These are phyloP conservation scores for Linaria vulgaris DNA, from an alignment of 257 asterid genomes.

Conservation along the genomic window DNA sequence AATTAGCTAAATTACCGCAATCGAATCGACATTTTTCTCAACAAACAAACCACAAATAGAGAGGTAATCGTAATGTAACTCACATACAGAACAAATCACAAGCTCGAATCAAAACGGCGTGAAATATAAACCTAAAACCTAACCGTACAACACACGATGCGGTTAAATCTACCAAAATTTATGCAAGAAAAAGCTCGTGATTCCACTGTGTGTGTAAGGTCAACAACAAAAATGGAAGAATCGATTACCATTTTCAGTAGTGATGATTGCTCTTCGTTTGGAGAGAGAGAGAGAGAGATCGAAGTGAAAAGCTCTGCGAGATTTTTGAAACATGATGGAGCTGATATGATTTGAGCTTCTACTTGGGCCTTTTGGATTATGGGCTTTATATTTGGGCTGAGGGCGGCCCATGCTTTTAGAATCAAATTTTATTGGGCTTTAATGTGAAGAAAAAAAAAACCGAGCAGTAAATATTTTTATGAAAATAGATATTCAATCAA, in stretches of 20 bases:
- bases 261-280: conserved; percentile 11
- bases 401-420: too few species aligned
- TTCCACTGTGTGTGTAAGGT: not conserved
- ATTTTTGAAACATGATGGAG: conserved; percentile 14
- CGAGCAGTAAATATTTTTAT: too few species aligned
- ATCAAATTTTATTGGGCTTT: too few species aligned
- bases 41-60: too few species aligned
- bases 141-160: not conserved
- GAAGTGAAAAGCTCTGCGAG: conserved; percentile 13
- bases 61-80: too few species aligned
- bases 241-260: conserved; percentile 24
- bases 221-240: not conserved
- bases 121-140: too few species aligned
- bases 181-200: not conserved
- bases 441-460: too few species aligned
- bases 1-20: too few species aligned
- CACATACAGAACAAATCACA: too few species aligned
- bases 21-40: too few species aligned
- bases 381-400: not conserved
- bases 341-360: not conserved
- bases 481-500: too few species aligned
- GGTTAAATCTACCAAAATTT: not conserved
- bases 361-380: not conserved
- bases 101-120: too few species aligned
- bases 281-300: conserved; percentile 18